These are phyloP conservation scores for Trichocomaceae sp. DNA, from an alignment of 2,329 filamentous ascomycete genomes.

Conservation along the genomic window DNA sequence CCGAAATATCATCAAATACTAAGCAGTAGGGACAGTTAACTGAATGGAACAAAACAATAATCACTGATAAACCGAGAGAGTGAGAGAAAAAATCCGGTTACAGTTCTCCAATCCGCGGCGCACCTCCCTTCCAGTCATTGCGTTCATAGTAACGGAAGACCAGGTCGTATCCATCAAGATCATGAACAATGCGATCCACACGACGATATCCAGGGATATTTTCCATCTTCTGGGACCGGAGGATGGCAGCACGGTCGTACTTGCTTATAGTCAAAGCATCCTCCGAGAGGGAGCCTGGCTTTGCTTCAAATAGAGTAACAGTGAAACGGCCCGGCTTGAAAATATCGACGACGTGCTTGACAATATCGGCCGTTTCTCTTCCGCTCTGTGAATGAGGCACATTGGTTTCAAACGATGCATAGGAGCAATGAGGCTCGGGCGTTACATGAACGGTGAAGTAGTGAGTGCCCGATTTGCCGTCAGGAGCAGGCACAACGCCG, in stretches of 20 bases:
- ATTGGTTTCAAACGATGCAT: conserved; percentile 97
- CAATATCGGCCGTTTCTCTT: conserved; percentile 79
- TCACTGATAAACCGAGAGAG: background rate
- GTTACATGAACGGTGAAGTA: conserved; percentile 99
- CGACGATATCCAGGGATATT: conserved; percentile 77
- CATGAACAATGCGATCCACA: conserved; percentile 91
- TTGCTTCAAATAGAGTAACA: conserved; percentile 92
- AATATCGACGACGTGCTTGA: conserved; percentile 89
- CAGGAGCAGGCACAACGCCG: conserved; percentile 77
- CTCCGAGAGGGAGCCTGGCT: conserved; percentile 46
- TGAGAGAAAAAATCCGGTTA: background rate
- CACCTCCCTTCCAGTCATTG: conserved; percentile 67
- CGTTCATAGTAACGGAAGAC: conserved; percentile 96
- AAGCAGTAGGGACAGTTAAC: background rate
- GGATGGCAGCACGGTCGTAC: conserved; percentile 34
- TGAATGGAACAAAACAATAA: background rate
- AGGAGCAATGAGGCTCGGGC: conserved; percentile 92
- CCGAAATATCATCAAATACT: background rate
- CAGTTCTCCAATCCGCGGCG: conserved; percentile 54
- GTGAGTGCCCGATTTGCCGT: conserved; percentile 57
- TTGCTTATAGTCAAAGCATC: conserved; percentile 35
- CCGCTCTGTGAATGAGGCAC: conserved; percentile 84
- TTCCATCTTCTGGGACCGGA: conserved; percentile 57
- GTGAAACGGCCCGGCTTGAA: conserved; percentile 98
- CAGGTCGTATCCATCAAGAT: conserved; percentile 93